phyloP scores from a whole-genome alignment of 768 basidiomycete genomes.

The Podaxis mareebaensis region DNA sequence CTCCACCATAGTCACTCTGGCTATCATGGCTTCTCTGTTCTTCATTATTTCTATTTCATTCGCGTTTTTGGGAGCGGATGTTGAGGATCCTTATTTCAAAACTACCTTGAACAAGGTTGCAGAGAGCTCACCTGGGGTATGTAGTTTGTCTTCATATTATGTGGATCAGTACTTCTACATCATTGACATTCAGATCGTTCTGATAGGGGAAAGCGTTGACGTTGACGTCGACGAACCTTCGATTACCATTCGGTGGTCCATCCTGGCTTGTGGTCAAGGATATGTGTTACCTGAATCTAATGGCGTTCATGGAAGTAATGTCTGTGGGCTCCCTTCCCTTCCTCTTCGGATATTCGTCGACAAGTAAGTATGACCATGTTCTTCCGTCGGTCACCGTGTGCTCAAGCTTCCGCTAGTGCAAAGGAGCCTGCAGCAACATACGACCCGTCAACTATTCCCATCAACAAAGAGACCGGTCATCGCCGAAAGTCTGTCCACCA shows the following conservation, averaged over 20 bases:
- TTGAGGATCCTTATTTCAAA: constrained; percentile 42
- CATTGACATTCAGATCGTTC: constrained; percentile 40
- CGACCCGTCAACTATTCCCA: constrained; percentile 48
- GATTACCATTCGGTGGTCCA: constrained; percentile 55
- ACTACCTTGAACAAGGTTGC: constrained; percentile 41
- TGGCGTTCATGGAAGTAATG: constrained; percentile 43
- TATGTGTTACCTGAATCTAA: constrained; percentile 46
- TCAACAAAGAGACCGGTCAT: constrained; percentile 37
- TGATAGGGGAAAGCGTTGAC: constrained; percentile 58
- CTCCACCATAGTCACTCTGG: constrained; percentile 33
- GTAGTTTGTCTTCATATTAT: constrained; percentile 15
- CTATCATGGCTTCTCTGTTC: constrained; percentile 44
- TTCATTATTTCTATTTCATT: constrained; percentile 50
- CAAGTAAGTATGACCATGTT: constrained; percentile 33
- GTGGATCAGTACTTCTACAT: not conserved
- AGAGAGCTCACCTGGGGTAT: constrained; percentile 45
- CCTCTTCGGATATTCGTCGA: constrained; percentile 49
- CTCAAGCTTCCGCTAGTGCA: constrained; percentile 26
- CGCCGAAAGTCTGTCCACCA: constrained; percentile 39
- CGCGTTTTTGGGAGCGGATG: constrained; percentile 46
- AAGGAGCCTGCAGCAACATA: constrained; percentile 39
- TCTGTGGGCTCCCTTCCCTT: constrained; percentile 48
- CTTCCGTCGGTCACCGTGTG: not conserved
- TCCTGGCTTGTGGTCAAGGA: constrained; percentile 49
- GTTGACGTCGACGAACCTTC: constrained; percentile 61